Evolutionary conservation across 2,329 filamentous ascomycete species (phyloP).

Genomic region (Claviceps spartinae): DNA sequence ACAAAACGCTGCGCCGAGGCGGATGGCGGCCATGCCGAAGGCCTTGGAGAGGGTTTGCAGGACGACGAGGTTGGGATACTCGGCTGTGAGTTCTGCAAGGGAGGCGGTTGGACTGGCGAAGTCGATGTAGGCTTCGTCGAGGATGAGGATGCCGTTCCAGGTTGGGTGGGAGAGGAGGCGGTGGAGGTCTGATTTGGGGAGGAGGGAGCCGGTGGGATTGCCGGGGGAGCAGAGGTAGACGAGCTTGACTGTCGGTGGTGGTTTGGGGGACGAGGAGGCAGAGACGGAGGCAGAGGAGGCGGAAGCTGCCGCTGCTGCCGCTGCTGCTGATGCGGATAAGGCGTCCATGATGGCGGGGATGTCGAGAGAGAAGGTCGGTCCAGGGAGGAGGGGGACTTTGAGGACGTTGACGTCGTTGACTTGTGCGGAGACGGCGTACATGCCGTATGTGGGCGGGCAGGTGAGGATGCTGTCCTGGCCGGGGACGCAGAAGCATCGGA

Average conservation of each 20-base stretch:
- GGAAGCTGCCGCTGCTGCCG: not conserved
- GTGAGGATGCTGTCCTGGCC: constrained; percentile 82
- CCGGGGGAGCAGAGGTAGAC: constrained; percentile 90
- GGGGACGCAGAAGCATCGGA: constrained; percentile 85
- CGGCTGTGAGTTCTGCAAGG: constrained; percentile 79
- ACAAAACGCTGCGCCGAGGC: constrained; percentile 76
- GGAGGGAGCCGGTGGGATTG: constrained; percentile 75
- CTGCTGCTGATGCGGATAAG: constrained; percentile 31
- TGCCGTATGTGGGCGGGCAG: constrained; percentile 94
- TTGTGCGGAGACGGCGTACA: constrained; percentile 91
- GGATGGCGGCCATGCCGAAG: constrained; percentile 88
- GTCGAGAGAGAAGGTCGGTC: constrained; percentile 62
- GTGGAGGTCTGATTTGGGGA: constrained; percentile 62
- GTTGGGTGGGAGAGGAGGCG: constrained; percentile 68
- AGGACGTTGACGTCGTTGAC: constrained; percentile 84
- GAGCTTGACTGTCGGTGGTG: constrained; percentile 41
- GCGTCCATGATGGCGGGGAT: constrained; percentile 51
- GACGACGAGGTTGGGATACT: constrained; percentile 91
- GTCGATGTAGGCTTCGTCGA: constrained; percentile 94
- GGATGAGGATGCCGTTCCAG: constrained; percentile 88
- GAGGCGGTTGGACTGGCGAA: constrained; percentile 67
- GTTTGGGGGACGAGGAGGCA: no score
- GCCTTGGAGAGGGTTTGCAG: constrained; percentile 99
- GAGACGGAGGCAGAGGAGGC: no score
- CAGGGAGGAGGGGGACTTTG: constrained; percentile 66